A percentile compares a stretch with the other conserved stretches of the same genome.
phyloP scores from a whole-genome alignment of 225 moss, liverwort and hornwort genomes.

The Straminergon stramineum region DNA sequence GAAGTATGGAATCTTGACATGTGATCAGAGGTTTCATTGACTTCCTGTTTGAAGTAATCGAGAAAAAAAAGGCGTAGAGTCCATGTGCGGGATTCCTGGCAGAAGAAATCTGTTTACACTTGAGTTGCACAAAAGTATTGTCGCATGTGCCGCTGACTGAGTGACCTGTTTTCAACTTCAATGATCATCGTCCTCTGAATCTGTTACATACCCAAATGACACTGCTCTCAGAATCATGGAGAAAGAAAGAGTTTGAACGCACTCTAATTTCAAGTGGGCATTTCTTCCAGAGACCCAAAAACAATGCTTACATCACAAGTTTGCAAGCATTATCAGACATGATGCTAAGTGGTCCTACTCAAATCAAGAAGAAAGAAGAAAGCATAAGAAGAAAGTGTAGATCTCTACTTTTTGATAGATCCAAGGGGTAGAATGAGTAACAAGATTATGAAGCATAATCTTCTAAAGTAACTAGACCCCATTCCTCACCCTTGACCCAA shows the following conservation, averaged over 20 bases:
- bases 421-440: not conserved
- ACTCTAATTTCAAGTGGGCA: not conserved
- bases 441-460: not conserved
- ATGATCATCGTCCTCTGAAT: constrained; percentile 10
- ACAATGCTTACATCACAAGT: not conserved
- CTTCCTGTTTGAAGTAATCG: not conserved
- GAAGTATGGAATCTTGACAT: not conserved
- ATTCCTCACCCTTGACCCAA: fast-evolving
- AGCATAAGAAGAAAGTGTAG: not conserved
- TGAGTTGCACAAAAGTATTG: not conserved
- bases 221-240: not conserved
- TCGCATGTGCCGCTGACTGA: not conserved
- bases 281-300: not conserved
- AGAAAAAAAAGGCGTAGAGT: not conserved
- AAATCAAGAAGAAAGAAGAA: not conserved
- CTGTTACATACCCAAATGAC: not conserved
- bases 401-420: not conserved
- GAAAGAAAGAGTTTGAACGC: not conserved
- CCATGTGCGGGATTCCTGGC: not conserved
- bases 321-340: not conserved
- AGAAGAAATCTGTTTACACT: not conserved
- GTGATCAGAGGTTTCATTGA: not conserved
- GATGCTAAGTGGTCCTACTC: not conserved
- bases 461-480: not conserved
- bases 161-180: not conserved